Evolutionary conservation across 441 rosid genomes (phyloP).

Genomic region (Gossypium davidsonii): DNA sequence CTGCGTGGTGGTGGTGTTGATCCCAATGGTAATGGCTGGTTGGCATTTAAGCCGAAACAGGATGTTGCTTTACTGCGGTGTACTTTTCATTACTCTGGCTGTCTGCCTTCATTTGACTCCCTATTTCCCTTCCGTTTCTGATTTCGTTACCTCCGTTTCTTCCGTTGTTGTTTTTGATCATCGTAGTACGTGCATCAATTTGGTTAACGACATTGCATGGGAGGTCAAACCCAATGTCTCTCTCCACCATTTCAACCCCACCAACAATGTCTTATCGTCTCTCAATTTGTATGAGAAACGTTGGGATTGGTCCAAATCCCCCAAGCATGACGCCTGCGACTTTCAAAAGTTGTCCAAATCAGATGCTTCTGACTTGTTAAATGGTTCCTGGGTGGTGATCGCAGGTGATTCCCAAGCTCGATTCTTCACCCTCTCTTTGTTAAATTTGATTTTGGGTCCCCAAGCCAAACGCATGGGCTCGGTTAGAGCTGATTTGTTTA

Average conservation of each 20-base stretch:
- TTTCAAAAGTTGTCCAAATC: not conserved
- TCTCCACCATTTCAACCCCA: not conserved
- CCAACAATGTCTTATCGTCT: not conserved
- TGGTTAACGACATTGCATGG: not conserved
- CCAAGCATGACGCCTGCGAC: not conserved
- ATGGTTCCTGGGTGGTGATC: not conserved
- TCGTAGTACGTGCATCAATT: not conserved
- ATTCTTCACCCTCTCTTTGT: not conserved
- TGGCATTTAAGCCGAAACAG: not conserved
- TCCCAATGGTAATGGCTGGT: not conserved
- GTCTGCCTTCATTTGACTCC: not conserved
- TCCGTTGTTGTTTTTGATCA: not conserved
- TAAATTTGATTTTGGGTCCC: not conserved
- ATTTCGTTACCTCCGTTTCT: not conserved
- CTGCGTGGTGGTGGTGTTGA: not conserved
- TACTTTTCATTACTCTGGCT: not conserved
- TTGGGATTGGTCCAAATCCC: not conserved
- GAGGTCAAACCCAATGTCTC: not conserved
- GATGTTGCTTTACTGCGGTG: not conserved
- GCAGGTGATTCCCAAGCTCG: not conserved
- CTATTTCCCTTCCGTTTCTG: not conserved
- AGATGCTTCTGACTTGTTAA: not conserved
- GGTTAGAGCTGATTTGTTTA: not conserved
- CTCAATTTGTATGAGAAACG: not conserved
- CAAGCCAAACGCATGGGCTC: not conserved